Conservation (phyloP, 2,329 filamentous ascomycete species). For the Metarhizium robertsii region DNA sequence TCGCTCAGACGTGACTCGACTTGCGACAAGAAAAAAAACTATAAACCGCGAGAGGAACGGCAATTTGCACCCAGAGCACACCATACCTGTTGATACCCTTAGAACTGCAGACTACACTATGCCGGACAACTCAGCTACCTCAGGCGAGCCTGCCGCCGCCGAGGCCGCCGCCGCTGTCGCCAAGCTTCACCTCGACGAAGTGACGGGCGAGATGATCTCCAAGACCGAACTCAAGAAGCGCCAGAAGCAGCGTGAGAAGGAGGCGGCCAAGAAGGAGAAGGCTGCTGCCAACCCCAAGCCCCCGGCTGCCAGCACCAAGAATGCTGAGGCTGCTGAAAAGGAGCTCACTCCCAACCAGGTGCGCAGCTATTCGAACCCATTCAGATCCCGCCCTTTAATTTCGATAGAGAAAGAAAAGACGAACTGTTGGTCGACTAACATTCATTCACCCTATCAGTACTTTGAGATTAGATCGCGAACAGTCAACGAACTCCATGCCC, state of each 20-base stretch:
- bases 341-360: slow-evolving; percentile 47
- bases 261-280: slow-evolving; percentile 83
- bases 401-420: neutral
- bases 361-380: neutral
- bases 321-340: slow-evolving; percentile 55
- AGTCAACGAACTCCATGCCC: slow-evolving; percentile 41
- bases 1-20: slow-evolving; percentile 2
- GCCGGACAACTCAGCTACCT: slow-evolving; percentile 22
- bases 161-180: slow-evolving; percentile 48
- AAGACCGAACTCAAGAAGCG: slow-evolving; percentile 92
- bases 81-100: neutral
- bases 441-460: slow-evolving; percentile 41
- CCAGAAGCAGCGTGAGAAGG: slow-evolving; percentile 80
- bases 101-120: slow-evolving; percentile 11
- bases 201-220: slow-evolving; percentile 80
- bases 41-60: neutral
- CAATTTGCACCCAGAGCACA: neutral
- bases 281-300: slow-evolving; percentile 65
- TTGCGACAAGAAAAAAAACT: neutral
- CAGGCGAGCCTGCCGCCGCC: slow-evolving; percentile 30
- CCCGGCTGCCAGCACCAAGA: slow-evolving; percentile 34
- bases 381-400: neutral
- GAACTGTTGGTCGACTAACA: neutral
- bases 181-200: slow-evolving; percentile 81
- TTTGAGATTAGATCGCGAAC: slow-evolving; percentile 88